These are phyloP conservation scores for Sutorius australiensis DNA, from an alignment of 768 basidiomycete species.

Conservation along the genomic window DNA sequence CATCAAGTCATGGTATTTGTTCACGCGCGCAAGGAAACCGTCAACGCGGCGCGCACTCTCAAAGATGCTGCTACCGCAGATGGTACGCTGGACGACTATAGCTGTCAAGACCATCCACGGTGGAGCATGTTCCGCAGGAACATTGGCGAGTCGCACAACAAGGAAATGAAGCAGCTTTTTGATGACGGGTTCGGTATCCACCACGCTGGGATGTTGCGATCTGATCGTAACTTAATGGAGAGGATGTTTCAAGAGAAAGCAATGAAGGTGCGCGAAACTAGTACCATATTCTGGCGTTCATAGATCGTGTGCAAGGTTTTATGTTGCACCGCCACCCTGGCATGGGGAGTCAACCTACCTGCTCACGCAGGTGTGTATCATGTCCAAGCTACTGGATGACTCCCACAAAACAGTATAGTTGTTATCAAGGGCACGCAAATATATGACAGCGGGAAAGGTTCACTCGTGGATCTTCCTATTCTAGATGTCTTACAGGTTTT, in stretches of 20 bases:
- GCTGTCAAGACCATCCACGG: slow-evolving; percentile 75
- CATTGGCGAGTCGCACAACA: slow-evolving; percentile 80
- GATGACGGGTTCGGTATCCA: slow-evolving; percentile 94
- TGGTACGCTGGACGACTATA: slow-evolving; percentile 73
- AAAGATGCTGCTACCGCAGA: slow-evolving; percentile 73
- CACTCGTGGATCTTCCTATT: slow-evolving; percentile 89
- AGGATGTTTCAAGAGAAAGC: slow-evolving; percentile 85
- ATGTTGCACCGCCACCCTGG: slow-evolving; percentile 96
- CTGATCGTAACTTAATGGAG: slow-evolving; percentile 94
- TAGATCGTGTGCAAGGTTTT: slow-evolving; percentile 59
- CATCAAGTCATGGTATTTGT: slow-evolving; percentile 99
- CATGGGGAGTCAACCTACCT: slow-evolving; percentile 99
- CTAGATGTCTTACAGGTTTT: slow-evolving; percentile 97
- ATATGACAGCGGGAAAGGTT: slow-evolving; percentile 86
- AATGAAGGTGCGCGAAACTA: slow-evolving; percentile 66
- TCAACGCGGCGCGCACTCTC: slow-evolving; percentile 80
- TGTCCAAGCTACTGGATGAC: slow-evolving; percentile 3
- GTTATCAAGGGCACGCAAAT: slow-evolving; percentile 97
- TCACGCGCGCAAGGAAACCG: slow-evolving; percentile 96
- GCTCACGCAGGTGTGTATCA: slow-evolving; percentile 80
- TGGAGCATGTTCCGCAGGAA: slow-evolving; percentile 73
- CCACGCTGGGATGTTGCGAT: slow-evolving; percentile 96
- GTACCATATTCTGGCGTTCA: background rate
- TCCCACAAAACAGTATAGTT: slow-evolving; percentile 43
- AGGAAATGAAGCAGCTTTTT: slow-evolving; percentile 95